These are phyloP conservation scores for Exsudoporus frostii DNA, from an alignment of 768 basidiomycete genomes.

Conservation along the genomic window DNA sequence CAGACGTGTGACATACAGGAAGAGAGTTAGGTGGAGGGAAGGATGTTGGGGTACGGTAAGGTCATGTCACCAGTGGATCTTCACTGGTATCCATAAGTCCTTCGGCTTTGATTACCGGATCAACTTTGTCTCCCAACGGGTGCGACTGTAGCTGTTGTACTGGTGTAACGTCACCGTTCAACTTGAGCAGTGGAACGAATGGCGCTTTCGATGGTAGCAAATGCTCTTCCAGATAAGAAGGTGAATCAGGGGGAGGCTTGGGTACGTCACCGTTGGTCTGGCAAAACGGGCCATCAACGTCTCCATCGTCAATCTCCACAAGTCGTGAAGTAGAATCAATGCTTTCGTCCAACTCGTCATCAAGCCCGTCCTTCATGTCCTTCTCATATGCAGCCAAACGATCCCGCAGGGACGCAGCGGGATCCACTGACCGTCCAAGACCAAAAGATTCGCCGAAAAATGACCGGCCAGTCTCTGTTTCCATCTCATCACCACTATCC, in stretches of 20 bases:
- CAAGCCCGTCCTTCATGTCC: slow-evolving; percentile 38
- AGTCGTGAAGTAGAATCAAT: slow-evolving; percentile 21
- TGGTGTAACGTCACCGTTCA: slow-evolving; percentile 47
- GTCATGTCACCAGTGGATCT: slow-evolving; percentile 46
- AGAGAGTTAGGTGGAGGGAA: slow-evolving; percentile 3
- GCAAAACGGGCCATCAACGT: slow-evolving; percentile 28
- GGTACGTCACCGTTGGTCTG: slow-evolving; percentile 33
- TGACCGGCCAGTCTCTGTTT: slow-evolving; percentile 34
- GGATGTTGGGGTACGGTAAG: not conserved
- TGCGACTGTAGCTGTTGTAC: slow-evolving; percentile 48
- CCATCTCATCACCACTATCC: slow-evolving; percentile 51
- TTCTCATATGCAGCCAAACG: slow-evolving; percentile 63
- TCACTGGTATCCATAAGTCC: slow-evolving; percentile 67
- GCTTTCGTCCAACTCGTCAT: slow-evolving; percentile 24
- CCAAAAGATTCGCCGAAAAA: slow-evolving; percentile 51
- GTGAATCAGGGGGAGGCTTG: slow-evolving; percentile 28
- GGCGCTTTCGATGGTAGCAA: slow-evolving; percentile 42
- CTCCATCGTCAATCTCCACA: slow-evolving; percentile 35
- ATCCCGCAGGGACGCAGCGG: slow-evolving; percentile 54
- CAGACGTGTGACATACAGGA: slow-evolving; percentile 7
- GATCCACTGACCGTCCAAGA: slow-evolving; percentile 45
- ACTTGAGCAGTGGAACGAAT: slow-evolving; percentile 41
- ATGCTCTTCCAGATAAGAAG: slow-evolving; percentile 17
- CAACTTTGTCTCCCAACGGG: slow-evolving; percentile 53
- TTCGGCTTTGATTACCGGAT: slow-evolving; percentile 54